phyloP scores from a whole-genome alignment of 176 grass and related monocot genomes.

The Aegilops tauschii region DNA sequence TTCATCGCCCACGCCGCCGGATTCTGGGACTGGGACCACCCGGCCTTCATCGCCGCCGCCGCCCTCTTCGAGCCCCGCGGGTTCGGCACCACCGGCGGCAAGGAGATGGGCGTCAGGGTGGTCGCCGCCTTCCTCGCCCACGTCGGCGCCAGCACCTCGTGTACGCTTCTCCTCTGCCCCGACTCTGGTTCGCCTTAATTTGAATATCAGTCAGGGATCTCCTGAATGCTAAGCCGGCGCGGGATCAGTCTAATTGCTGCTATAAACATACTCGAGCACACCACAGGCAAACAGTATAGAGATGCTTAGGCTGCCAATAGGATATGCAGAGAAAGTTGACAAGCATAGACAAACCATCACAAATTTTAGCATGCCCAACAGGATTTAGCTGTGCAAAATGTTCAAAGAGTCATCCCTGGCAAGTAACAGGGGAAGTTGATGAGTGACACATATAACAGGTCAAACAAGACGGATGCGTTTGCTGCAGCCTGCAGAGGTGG shows the following conservation, averaged over 20 bases:
- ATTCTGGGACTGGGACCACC: constrained; percentile 62
- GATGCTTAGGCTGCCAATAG: constrained; percentile 11
- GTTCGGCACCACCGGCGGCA: constrained; percentile 74
- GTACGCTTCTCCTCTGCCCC: neutral
- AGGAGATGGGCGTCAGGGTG: constrained; percentile 58
- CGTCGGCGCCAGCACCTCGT: constrained; percentile 79
- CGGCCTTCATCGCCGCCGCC: constrained; percentile 70
- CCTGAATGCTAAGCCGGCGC: neutral
- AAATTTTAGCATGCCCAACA: constrained; percentile 83
- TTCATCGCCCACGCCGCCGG: constrained; percentile 52
- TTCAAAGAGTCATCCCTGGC: constrained; percentile 79
- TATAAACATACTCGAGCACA: neutral
- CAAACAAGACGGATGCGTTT: neutral
- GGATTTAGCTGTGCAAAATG: constrained; percentile 61
- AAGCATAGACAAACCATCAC: constrained; percentile 71
- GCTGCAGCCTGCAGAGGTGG: neutral
- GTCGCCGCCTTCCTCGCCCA: constrained; percentile 86
- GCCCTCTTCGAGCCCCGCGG: constrained; percentile 65
- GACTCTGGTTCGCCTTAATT: neutral
- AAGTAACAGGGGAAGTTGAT: constrained; percentile 5
- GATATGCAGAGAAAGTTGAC: constrained; percentile 30
- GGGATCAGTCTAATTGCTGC: neutral
- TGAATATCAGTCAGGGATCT: neutral
- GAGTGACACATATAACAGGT: constrained; percentile 11
- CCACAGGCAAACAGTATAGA: neutral